Base-by-base conservation (phyloP, 768 basidiomycete species). In the Rhodotorula babjevae region DNA sequence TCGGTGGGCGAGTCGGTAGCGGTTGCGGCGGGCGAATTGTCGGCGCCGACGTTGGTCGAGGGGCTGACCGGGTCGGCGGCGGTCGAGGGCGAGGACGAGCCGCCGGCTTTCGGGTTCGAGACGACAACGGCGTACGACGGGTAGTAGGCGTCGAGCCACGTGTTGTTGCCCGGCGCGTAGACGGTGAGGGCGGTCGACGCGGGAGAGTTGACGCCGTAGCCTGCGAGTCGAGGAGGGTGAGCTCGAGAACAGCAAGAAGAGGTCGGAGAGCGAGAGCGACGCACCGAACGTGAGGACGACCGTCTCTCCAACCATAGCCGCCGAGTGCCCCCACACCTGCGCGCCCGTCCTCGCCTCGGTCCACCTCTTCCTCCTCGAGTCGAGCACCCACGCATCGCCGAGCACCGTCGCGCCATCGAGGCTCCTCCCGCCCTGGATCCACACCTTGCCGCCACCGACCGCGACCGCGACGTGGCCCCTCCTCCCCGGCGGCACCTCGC, bases 361-460 rank as follows among this genome's bases (percentile, higher is more conserved):
- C 74, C 74, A 75, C 1, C 15, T 57, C 25, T 23, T n/a, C 27
- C 16, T 44, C 36, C 15, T 42, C 18, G 64, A 57, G 36, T 75
- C 67, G 2, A 75, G 61, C 18, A 75, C 33, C 25, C 67, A 67
- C 2, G 59, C 33, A 16, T 75, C 74, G 14, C 27, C 8, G 7
- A 18, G 55, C 19, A 66, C 67, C 31, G 56, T 53, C 42, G 42
- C 8, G 0, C 67, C 69, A 6, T 64, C 61, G 2, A 63, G 8
- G 44, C 44, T 68, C 61, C 74, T 25, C 1, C 74, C 74, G 7
- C 74, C 74, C 27, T 68, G 67, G 21, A 75, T 46, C 69, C 69
- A 75, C 31, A 75, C 66, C 55, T 66, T 68, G 33, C 63, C 62
- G 14, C 36, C 56, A 0, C 67, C 74, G 5, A 75, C 7, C 4